phyloP scores from a whole-genome alignment of 179 eudicot species.

The Dionaea muscipula region DNA sequence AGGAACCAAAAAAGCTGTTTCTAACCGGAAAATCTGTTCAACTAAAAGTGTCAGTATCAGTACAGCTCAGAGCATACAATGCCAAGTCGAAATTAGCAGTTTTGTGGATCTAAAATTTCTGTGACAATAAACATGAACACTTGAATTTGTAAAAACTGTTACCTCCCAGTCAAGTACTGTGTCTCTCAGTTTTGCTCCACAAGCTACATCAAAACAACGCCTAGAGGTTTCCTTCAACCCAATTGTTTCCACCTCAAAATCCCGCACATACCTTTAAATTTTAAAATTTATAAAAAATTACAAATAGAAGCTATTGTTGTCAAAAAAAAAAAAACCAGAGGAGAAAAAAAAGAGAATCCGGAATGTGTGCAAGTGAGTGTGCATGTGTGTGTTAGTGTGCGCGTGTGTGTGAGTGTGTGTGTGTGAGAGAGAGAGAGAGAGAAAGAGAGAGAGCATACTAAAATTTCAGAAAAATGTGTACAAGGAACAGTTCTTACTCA shows the following conservation, averaged over 20 bases:
- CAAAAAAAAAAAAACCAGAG: background rate
- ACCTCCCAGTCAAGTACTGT: slow-evolving; percentile 99
- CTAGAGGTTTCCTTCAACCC: slow-evolving; percentile 87
- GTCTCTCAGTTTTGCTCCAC: slow-evolving; percentile 69
- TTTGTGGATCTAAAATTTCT: background rate
- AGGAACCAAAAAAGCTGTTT: background rate
- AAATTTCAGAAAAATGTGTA: background rate
- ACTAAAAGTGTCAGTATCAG: background rate
- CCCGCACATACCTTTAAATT: slow-evolving; percentile 65
- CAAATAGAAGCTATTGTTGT: background rate
- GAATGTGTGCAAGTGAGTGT: no score
- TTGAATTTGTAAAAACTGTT: slow-evolving; percentile 1
- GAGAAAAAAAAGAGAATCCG: no score
- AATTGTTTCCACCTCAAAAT: slow-evolving; percentile 90
- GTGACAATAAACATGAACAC: background rate
- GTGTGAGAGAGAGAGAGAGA: no score
- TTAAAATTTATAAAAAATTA: slow-evolving; percentile 1
- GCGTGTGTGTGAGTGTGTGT: no score
- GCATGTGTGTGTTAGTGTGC: no score
- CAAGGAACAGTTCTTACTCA: slow-evolving; percentile 52
- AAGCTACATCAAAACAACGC: slow-evolving; percentile 48
- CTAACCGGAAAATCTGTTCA: no score
- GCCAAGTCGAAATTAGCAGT: background rate
- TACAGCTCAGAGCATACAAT: background rate
- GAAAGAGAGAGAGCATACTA: no score